These are phyloP conservation scores for Cylindrotheca fusiformis DNA, from an alignment of 108 stramenopile species.

Conservation along the genomic window DNA sequence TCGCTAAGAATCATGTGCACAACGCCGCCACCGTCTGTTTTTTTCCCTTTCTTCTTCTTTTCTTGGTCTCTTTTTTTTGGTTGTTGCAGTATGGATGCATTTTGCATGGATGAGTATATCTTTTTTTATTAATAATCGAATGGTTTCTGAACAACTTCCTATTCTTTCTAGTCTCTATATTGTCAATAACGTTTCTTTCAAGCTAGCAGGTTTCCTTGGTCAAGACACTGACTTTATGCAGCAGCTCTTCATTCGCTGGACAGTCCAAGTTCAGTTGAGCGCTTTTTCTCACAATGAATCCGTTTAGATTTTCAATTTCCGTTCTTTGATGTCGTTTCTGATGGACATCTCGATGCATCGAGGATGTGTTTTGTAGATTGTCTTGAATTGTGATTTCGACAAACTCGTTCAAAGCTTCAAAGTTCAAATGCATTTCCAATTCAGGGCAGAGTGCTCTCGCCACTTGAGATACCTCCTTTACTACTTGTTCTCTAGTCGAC, in stretches of 20 bases:
- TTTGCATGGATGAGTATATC: too few species aligned
- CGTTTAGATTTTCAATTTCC: constrained; percentile 72
- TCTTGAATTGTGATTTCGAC: constrained; percentile 51
- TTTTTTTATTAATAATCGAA: too few species aligned
- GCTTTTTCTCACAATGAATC: constrained; percentile 53
- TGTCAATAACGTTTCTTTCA: too few species aligned
- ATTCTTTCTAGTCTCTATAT: too few species aligned
- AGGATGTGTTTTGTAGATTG: constrained; percentile 59
- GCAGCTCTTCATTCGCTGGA: constrained; percentile 45
- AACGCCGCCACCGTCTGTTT: constrained; percentile 67
- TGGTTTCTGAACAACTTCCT: too few species aligned
- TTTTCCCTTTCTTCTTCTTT: constrained; percentile 2
- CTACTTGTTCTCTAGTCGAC: constrained; percentile 7
- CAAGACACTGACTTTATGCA: constrained; percentile 21
- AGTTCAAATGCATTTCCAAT: background rate
- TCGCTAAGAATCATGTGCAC: constrained; percentile 46
- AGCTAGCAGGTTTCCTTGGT: background rate
- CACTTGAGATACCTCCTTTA: constrained; percentile 19
- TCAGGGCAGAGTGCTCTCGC: background rate
- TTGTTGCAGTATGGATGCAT: too few species aligned
- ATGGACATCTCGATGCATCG: constrained; percentile 76
- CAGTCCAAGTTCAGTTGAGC: constrained; percentile 40
- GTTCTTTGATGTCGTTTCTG: constrained; percentile 31
- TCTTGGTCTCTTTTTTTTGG: too few species aligned
- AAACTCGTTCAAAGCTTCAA: constrained; percentile 31